phyloP scores from a whole-genome alignment of 2,329 filamentous ascomycete genomes.

The Magnaporthiopsis incrustans region DNA sequence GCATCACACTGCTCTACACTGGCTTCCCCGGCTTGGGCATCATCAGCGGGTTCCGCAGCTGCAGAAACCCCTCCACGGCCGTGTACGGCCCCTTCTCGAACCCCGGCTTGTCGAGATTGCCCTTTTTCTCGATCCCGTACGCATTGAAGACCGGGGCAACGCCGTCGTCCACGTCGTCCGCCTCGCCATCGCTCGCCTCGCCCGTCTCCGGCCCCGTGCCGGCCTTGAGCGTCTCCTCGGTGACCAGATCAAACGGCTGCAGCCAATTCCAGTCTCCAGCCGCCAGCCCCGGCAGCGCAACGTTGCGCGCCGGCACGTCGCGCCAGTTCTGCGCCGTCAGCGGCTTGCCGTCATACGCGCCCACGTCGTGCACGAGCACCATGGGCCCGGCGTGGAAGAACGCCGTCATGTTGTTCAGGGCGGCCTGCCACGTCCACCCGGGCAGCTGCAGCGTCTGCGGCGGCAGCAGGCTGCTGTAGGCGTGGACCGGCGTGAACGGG shows the following conservation, averaged over 20 bases:
- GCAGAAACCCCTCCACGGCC: not conserved
- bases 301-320: conserved; percentile 2
- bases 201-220: not conserved
- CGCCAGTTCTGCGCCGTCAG: conserved; percentile 8
- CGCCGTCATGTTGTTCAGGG: conserved; percentile 28
- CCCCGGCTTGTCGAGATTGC: not conserved
- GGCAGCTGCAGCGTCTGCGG: conserved; percentile 20
- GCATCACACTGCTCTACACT: too few species aligned
- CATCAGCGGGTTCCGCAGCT: conserved; percentile 1
- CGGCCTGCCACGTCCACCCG: conserved; percentile 28
- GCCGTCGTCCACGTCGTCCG: not conserved
- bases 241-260: conserved; percentile 17
- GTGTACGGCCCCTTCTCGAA: not conserved
- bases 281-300: conserved; percentile 13
- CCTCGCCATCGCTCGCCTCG: not conserved
- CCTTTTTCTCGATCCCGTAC: not conserved
- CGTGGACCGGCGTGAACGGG: conserved; percentile 28
- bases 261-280: conserved; percentile 22
- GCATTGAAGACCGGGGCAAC: not conserved
- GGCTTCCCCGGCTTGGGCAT: too few species aligned
- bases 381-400: conserved; percentile 32
- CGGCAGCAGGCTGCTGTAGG: conserved; percentile 26
- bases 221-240: too few species aligned
- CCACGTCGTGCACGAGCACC: conserved; percentile 17
- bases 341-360: conserved; percentile 6